Evolutionary conservation across 176 grass and related monocot species (phyloP).

Genomic region (Puya raimondii): DNA sequence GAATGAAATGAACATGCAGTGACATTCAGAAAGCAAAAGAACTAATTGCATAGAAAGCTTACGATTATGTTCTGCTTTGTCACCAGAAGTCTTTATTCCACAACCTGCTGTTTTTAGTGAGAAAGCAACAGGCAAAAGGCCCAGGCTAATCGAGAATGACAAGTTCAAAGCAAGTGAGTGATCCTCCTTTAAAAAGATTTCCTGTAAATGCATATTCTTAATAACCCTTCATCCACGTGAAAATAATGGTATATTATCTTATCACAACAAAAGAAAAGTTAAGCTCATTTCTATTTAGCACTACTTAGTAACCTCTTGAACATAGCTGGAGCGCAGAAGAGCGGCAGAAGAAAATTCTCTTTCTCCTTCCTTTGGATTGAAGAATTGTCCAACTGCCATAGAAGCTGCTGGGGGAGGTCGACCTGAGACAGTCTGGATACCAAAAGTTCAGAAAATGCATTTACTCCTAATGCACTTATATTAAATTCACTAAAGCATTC

Average conservation of each 20-base stretch:
- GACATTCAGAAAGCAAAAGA: constrained; percentile 8
- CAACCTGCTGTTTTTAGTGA: constrained; percentile 77
- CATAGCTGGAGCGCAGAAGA: constrained; percentile 55
- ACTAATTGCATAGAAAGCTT: constrained; percentile 17
- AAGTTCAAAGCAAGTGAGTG: constrained; percentile 67
- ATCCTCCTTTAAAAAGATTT: constrained; percentile 71
- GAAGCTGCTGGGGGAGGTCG: constrained; percentile 84
- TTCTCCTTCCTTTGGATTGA: constrained; percentile 69
- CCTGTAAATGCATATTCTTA: constrained; percentile 34
- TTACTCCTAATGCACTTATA: constrained; percentile 8
- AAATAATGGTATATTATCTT: not conserved
- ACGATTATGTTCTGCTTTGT: constrained; percentile 85
- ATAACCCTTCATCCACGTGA: not conserved
- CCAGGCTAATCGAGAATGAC: constrained; percentile 77
- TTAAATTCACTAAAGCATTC: not conserved
- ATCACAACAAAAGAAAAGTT: too few relatives aligned
- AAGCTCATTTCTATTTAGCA: constrained; percentile 6
- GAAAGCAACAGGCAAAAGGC: constrained; percentile 66
- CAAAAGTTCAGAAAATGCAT: constrained; percentile 30
- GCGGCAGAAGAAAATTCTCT: constrained; percentile 40
- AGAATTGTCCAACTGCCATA: constrained; percentile 98
- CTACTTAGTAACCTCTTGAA: constrained; percentile 42
- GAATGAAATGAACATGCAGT: not conserved
- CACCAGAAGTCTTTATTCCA: constrained; percentile 65
- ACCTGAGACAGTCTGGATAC: constrained; percentile 89